These are phyloP conservation scores for Aspergillus panamensis DNA, from an alignment of 495 filamentous ascomycete genomes.

Conservation along the genomic window DNA sequence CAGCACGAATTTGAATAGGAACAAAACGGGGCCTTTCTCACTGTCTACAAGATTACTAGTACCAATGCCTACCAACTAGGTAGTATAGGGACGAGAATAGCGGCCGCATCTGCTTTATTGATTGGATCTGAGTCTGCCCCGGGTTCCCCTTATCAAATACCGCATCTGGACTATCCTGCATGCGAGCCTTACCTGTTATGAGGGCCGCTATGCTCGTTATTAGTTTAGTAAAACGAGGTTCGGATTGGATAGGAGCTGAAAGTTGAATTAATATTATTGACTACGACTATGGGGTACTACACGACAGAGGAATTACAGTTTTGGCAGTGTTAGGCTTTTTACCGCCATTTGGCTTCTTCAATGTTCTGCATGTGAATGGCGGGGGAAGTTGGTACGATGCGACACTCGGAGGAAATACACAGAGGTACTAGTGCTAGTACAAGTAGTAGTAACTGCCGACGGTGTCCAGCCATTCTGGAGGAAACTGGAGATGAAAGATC, in stretches of 20 bases:
- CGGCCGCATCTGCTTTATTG: background rate
- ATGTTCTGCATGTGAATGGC: too few relatives aligned
- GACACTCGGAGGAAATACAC: too few relatives aligned
- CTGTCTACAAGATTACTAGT: too few relatives aligned
- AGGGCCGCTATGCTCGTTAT: background rate
- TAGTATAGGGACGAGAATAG: background rate
- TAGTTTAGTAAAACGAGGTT: background rate
- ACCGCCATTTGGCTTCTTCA: too few relatives aligned
- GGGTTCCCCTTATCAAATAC: background rate
- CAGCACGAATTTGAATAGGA: conserved; percentile 7
- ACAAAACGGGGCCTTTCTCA: background rate
- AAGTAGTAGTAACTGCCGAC: too few relatives aligned
- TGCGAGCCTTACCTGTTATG: background rate
- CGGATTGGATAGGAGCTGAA: background rate
- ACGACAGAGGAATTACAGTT: too few relatives aligned
- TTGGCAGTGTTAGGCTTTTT: too few relatives aligned
- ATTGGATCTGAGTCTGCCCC: background rate
- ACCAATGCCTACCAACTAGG: too few relatives aligned
- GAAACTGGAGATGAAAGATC: too few relatives aligned
- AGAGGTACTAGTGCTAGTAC: too few relatives aligned
- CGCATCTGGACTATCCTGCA: conserved; percentile 11
- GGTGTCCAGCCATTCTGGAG: too few relatives aligned
- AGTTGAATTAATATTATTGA: background rate
- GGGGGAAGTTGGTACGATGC: too few relatives aligned
- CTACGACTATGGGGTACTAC: background rate